Evolutionary conservation across 2,329 filamentous ascomycete genomes (phyloP).

Genomic region (Fusarium virguliforme): DNA sequence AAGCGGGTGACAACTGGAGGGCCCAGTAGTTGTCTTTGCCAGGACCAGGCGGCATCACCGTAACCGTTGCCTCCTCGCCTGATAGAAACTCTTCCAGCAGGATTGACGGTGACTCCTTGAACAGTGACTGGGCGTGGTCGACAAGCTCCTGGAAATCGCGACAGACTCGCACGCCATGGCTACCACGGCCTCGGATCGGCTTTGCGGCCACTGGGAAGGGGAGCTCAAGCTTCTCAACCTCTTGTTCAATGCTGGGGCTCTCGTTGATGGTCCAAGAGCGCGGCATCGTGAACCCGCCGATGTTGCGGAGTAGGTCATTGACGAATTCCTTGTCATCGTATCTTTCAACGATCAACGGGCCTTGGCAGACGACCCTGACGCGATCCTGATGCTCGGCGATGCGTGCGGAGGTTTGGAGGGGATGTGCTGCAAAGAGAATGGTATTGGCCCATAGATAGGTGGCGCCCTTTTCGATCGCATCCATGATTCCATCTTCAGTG

Average conservation of each 20-base stretch:
- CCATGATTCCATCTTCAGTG: slow-evolving; percentile 38
- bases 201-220: slow-evolving; percentile 41
- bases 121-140: slow-evolving; percentile 24
- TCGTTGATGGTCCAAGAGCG: slow-evolving; percentile 54
- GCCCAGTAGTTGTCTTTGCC: slow-evolving; percentile 58
- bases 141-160: slow-evolving; percentile 26
- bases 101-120: slow-evolving; percentile 43
- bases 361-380: slow-evolving; percentile 63
- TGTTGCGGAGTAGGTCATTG: slow-evolving; percentile 60
- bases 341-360: slow-evolving; percentile 62
- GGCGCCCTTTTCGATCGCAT: slow-evolving; percentile 58
- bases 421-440: slow-evolving; percentile 65
- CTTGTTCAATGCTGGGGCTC: neutral
- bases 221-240: slow-evolving; percentile 7
- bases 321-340: slow-evolving; percentile 68
- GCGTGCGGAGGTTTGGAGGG: slow-evolving; percentile 60
- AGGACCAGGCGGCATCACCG: slow-evolving; percentile 64
- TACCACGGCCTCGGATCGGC: slow-evolving; percentile 42
- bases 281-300: slow-evolving; percentile 60
- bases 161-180: slow-evolving; percentile 42
- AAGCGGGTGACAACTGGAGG: slow-evolving; percentile 52
- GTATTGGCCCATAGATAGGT: slow-evolving; percentile 69
- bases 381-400: slow-evolving; percentile 52
- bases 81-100: slow-evolving; percentile 66
- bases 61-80: slow-evolving; percentile 67